Conservation (phyloP, 805 yeast species). For the Cyberlindnera xishuangbannaensis region DNA sequence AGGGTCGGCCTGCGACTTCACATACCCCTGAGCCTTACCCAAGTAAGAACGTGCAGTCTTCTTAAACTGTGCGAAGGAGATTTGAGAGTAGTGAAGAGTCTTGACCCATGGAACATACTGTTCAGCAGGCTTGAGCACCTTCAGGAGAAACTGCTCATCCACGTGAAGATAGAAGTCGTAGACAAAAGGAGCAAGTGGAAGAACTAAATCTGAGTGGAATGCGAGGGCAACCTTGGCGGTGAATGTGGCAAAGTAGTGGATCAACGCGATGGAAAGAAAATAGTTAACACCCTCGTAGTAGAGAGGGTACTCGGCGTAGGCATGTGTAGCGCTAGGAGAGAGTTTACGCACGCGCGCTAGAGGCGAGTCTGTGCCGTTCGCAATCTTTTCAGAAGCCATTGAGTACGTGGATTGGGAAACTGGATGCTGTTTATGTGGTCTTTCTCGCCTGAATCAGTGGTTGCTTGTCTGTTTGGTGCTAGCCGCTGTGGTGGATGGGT, state of each 20-base stretch:
- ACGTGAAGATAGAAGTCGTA: neutral
- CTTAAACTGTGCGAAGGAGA: conserved; percentile 6
- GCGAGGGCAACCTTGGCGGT: conserved; percentile 6
- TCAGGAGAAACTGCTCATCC: conserved; percentile 7
- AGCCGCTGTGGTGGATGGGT: too few species aligned
- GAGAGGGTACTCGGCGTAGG: conserved; percentile 13
- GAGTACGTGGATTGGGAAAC: too few species aligned
- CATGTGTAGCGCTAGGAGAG: conserved; percentile 9
- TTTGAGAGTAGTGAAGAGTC: conserved; percentile 6
- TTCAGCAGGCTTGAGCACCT: conserved; percentile 7
- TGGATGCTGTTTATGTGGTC: too few species aligned
- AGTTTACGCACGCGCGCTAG: conserved; percentile 13
- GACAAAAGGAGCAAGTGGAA: conserved; percentile 6
- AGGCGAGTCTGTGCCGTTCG: conserved; percentile 15
- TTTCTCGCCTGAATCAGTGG: too few species aligned
- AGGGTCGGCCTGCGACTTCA: conserved; percentile 10
- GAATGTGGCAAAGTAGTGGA: conserved; percentile 11
- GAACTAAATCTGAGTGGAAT: conserved; percentile 7
- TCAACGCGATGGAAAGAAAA: conserved; percentile 6
- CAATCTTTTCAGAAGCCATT: conserved; percentile 11
- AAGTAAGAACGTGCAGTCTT: neutral
- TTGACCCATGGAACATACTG: conserved; percentile 6
- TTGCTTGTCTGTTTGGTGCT: too few species aligned
- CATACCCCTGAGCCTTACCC: conserved; percentile 1
- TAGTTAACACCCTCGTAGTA: conserved; percentile 5